These are phyloP conservation scores for Epichloe aotearoae DNA, from an alignment of 2,329 filamentous ascomycete genomes.

Conservation along the genomic window DNA sequence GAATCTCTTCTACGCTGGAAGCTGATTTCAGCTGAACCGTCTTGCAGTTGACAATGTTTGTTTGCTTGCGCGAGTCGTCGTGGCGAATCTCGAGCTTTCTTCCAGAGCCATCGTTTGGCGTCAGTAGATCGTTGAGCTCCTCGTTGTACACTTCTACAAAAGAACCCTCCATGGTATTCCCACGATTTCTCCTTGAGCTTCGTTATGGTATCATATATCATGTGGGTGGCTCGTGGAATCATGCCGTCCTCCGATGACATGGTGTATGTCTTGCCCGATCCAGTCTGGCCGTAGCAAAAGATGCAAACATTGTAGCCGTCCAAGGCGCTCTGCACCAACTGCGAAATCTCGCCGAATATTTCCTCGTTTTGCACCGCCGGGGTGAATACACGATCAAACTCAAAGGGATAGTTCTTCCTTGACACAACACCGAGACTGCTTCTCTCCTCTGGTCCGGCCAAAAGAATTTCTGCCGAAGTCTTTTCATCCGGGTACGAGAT, in stretches of 20 bases:
- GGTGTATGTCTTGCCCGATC: constrained; percentile 90
- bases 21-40: constrained; percentile 67
- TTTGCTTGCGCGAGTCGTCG: constrained; percentile 69
- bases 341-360: constrained; percentile 91
- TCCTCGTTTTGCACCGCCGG: constrained; percentile 66
- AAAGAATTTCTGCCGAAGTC: constrained; percentile 74
- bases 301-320: constrained; percentile 99
- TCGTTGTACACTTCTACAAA: constrained; percentile 99
- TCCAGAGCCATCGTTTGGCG: constrained; percentile 42
- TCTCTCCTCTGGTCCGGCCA: constrained; percentile 72
- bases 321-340: constrained; percentile 88
- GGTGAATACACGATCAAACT: constrained; percentile 86
- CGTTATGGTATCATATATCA: constrained; percentile 84
- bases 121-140: constrained; percentile 79
- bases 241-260: constrained; percentile 90
- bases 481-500: constrained; percentile 73
- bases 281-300: constrained; percentile 96
- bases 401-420: constrained; percentile 71
- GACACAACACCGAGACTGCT: constrained; percentile 64
- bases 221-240: constrained; percentile 84
- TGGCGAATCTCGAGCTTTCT: constrained; percentile 85
- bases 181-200: constrained; percentile 82
- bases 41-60: constrained; percentile 67
- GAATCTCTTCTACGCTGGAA: constrained; percentile 64
- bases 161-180: constrained; percentile 83